phyloP scores from a whole-genome alignment of 2,329 filamentous ascomycete species.

The Fusarium albidum region DNA sequence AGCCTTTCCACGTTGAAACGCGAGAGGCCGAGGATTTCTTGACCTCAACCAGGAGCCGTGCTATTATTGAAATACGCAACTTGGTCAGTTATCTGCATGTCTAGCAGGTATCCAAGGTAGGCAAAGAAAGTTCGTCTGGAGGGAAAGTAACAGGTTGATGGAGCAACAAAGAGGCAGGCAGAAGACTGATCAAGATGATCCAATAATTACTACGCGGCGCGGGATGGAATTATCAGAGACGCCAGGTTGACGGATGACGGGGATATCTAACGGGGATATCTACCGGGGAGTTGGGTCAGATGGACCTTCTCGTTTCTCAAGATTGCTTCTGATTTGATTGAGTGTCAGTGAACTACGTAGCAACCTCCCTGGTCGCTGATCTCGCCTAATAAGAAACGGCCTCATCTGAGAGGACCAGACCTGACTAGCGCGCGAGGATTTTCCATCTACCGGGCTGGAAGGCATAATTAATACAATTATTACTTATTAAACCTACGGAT shows the following conservation, averaged over 20 bases:
- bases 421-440: constrained; percentile 16
- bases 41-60: constrained; percentile 4
- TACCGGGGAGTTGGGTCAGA: constrained; percentile 20
- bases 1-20: not conserved
- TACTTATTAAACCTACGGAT: too few relatives aligned
- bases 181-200: constrained; percentile 9
- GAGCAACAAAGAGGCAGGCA: constrained; percentile 13
- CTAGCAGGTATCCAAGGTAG: too few relatives aligned
- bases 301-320: constrained; percentile 13
- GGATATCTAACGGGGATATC: constrained; percentile 29
- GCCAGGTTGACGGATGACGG: constrained; percentile 12
- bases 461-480: too few relatives aligned
- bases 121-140: constrained; percentile 11
- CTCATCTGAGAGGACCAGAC: constrained; percentile 1
- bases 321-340: constrained; percentile 25
- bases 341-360: not conserved
- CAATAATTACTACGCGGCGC: not conserved
- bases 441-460: too few relatives aligned
- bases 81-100: too few relatives aligned
- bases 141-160: not conserved
- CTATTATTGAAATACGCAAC: too few relatives aligned
- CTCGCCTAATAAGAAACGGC: constrained; percentile 24
- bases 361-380: constrained; percentile 27
- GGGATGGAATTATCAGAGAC: constrained; percentile 4
- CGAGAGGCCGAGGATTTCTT: not conserved